Base-by-base conservation (phyloP, 1,284 basidiomycete species). In the Ceratobasidium sp. region DNA sequence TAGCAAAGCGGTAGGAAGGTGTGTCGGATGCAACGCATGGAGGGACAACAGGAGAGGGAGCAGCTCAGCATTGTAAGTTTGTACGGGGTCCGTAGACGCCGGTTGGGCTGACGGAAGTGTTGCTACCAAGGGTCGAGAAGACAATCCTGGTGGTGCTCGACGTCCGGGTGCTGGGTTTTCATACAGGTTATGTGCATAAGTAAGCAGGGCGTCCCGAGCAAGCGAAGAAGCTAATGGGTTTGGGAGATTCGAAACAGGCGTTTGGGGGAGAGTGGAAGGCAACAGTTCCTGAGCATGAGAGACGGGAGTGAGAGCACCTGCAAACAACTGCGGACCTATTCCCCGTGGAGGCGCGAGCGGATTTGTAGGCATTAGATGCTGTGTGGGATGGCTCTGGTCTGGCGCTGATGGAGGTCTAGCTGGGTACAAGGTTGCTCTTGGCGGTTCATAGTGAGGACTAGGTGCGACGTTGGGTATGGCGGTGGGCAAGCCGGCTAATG, bases 1-100 rank as follows among this genome's bases (percentile, higher is more conserved):
- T 6, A 85, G 79, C n/a, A 85, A 78, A 34, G 84, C 75, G 15
- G 81, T 84, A 52, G 84, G 84, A 22, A 83, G 69, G 76, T 85
- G 83, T 25, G 81, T 81, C 9, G 83, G 81, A 73, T 84, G 83
- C 11, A 82, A 76, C 19, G 78, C 78, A 54, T 80, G 79, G 54
- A 85, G 81, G 65, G 81, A 79, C 40, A 80, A 80, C 32, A 84
- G 79, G 19, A 83, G 77, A 15, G 81, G 82, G 9, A 85, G 73
- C 17, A 85, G 80, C 19, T 83, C 80, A 13, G 76, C 70, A 52
- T 59, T 79, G 62, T 80, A 80, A 6, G 79, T 75, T 62, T 80
- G 78, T 32, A 51, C 65, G 22, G 77, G 75, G 15, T 69, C 65
- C n/a, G 40, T 43, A 17, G 22, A 40, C 34, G 54, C 40, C 17